Conservation (phyloP, 345 rosid genomes). For the Limnanthes douglasii region DNA sequence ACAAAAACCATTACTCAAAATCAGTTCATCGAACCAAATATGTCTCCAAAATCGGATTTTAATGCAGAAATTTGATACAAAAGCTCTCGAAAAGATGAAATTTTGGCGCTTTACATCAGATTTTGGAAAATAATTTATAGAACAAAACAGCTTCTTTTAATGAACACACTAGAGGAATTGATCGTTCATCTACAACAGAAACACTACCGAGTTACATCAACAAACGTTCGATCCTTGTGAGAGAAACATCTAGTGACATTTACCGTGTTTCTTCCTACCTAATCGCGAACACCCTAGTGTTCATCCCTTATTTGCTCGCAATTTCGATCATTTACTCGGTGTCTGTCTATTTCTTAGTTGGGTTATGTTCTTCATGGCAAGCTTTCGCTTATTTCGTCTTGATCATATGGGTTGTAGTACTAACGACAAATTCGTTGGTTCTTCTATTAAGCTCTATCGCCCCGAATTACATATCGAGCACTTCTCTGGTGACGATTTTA, state of each 20-base stretch:
- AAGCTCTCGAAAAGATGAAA: conserved; percentile 52
- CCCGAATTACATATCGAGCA: conserved; percentile 84
- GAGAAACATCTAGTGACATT: conserved; percentile 74
- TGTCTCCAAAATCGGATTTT: too few relatives aligned
- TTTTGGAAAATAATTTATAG: conserved; percentile 80
- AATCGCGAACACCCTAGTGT: conserved; percentile 72
- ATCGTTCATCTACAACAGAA: conserved; percentile 85
- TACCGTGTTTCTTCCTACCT: conserved; percentile 77
- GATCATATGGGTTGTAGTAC: conserved; percentile 56
- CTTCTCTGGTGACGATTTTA: conserved; percentile 55
- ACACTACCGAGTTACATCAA: conserved; percentile 86
- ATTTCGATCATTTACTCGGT: conserved; percentile 49
- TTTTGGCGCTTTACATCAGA: conserved; percentile 33
- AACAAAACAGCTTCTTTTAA: conserved; percentile 69
- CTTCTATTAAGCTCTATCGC: conserved; percentile 80
- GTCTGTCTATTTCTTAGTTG: conserved; percentile 70
- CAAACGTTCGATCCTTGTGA: conserved; percentile 62
- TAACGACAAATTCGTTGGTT: conserved; percentile 91
- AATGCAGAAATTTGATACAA: conserved; percentile 24
- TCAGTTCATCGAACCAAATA: too few relatives aligned
- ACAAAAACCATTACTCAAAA: conserved; percentile 7
- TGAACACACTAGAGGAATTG: conserved; percentile 67
- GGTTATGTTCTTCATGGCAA: conserved; percentile 66
- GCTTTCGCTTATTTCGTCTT: conserved; percentile 68
- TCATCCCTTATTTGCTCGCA: conserved; percentile 66